phyloP scores from a whole-genome alignment of 2,329 filamentous ascomycete genomes.

The Elsinoe batatas region DNA sequence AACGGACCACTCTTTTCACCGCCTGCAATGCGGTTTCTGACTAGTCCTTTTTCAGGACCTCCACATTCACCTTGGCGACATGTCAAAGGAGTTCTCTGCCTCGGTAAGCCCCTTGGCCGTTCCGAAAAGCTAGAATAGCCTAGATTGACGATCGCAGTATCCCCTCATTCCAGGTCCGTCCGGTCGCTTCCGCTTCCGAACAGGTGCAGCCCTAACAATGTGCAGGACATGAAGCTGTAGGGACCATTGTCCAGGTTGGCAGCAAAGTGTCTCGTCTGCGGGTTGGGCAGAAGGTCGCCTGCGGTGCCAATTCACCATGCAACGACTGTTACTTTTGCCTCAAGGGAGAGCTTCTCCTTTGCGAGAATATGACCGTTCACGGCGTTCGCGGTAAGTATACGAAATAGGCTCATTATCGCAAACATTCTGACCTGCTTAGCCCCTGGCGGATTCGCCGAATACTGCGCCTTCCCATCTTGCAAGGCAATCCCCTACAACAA shows the following conservation, averaged over 20 bases:
- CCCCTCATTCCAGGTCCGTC: slow-evolving; percentile 17
- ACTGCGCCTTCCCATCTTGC: slow-evolving; percentile 46
- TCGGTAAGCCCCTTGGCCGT: slow-evolving; percentile 13
- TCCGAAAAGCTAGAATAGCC: slow-evolving; percentile 11
- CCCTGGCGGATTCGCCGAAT: slow-evolving; percentile 64
- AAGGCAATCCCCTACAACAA: slow-evolving; percentile 58
- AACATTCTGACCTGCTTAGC: slow-evolving; percentile 30
- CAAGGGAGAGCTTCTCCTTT: slow-evolving; percentile 56
- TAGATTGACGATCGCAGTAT: slow-evolving; percentile 15
- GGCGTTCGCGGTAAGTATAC: slow-evolving; percentile 42
- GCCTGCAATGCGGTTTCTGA: neutral
- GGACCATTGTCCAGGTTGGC: slow-evolving; percentile 51
- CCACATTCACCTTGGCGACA: slow-evolving; percentile 55
- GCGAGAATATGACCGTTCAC: slow-evolving; percentile 59
- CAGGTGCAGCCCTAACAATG: neutral
- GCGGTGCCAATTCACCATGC: slow-evolving; percentile 57
- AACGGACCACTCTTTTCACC: slow-evolving; percentile 2
- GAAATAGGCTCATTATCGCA: neutral
- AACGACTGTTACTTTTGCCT: slow-evolving; percentile 65
- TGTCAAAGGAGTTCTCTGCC: slow-evolving; percentile 41
- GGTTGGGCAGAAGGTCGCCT: slow-evolving; percentile 52
- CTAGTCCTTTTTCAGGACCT: slow-evolving; percentile 23
- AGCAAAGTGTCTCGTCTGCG: slow-evolving; percentile 50
- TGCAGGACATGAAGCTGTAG: slow-evolving; percentile 56
- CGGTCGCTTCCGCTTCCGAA: slow-evolving; percentile 8